Percentiles rank a stretch among this genome's conserved stretches.
Evolutionary conservation across 768 basidiomycete genomes (phyloP).

Genomic region (Collybiopsis confluens): DNA sequence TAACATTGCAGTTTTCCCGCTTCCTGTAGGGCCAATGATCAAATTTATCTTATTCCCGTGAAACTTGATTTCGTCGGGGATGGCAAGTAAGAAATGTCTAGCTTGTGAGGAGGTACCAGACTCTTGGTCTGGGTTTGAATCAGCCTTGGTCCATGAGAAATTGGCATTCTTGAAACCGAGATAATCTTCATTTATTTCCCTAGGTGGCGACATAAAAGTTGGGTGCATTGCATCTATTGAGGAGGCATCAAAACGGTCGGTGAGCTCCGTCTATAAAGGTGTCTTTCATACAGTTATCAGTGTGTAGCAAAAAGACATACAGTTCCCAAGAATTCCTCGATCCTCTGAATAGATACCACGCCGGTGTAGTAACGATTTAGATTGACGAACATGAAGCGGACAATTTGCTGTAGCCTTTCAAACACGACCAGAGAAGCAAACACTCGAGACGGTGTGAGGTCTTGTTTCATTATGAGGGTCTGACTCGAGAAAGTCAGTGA

Average conservation of each 20-base stretch:
- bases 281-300: background rate
- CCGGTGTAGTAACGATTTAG: background rate
- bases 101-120: background rate
- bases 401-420: slow-evolving; percentile 35
- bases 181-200: background rate
- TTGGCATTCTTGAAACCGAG: background rate
- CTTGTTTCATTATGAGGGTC: slow-evolving; percentile 7
- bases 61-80: slow-evolving; percentile 41
- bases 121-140: background rate
- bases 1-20: slow-evolving; percentile 41
- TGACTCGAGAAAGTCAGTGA: background rate
- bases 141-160: slow-evolving; percentile 1
- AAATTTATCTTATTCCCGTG: slow-evolving; percentile 34
- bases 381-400: slow-evolving; percentile 15
- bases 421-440: slow-evolving; percentile 38
- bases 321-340: background rate
- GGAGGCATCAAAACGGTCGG: background rate
- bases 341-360: background rate
- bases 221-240: background rate
- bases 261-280: background rate
- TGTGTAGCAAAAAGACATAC: background rate
- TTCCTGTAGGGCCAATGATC: slow-evolving; percentile 36
- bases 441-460: slow-evolving; percentile 13
- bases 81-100: slow-evolving; percentile 31
- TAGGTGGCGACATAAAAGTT: no score